Base-by-base conservation (phyloP, 2,329 filamentous ascomycete species). In the Ploettnerulaceae sp. region DNA sequence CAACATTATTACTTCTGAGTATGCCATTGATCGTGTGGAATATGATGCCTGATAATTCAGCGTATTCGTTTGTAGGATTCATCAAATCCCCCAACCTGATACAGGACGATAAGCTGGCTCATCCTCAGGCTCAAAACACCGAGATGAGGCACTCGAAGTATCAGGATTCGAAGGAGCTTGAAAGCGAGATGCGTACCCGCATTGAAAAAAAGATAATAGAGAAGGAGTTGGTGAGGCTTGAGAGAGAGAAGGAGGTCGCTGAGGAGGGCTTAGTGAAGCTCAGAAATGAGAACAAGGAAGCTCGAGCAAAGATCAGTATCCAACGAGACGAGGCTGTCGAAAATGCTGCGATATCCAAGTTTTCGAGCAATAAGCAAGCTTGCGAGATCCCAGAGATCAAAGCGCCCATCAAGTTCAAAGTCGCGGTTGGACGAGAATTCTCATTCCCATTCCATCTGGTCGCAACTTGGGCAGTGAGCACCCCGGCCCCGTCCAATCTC, bases 381-480 rank as follows among this genome's bases (percentile, higher is more conserved):
- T n/a, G n/a, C n/a, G n/a, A n/a, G n/a, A n/a, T n/a, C n/a, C n/a
- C n/a, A n/a, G n/a, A n/a, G n/a, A n/a, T n/a, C n/a, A n/a, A n/a
- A n/a, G n/a, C n/a, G 58, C 87, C 86, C 2, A 87, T 95, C 64
- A 84, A 83, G 57, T 95, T 95, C 70, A 94, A 94, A 67, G 90
- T 96, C 64, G 89, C 89, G 1, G 81, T 96, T 12, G 87, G 88
- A 24, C 77, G 90, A 56, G 95, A 94, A 66, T 96, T 94, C 65
- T 93, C 81, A 67, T 95, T 96, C 61, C 90, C 90, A 1, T 95
- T 84, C 68, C 80, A 90, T 53, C 66, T 94, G 24, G 95, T 89
- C 66, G 80, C 82, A 60, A 93, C 83, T 2, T 94, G 89, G 89
- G 71, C 74, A 71, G 86, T 90, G 79, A 64, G 79, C 21, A n/a